Percentiles rank a stretch among this genome's conserved stretches.
Conservation (phyloP, 2,329 filamentous ascomycete genomes). For the Coccinonectria pachysandricola region DNA sequence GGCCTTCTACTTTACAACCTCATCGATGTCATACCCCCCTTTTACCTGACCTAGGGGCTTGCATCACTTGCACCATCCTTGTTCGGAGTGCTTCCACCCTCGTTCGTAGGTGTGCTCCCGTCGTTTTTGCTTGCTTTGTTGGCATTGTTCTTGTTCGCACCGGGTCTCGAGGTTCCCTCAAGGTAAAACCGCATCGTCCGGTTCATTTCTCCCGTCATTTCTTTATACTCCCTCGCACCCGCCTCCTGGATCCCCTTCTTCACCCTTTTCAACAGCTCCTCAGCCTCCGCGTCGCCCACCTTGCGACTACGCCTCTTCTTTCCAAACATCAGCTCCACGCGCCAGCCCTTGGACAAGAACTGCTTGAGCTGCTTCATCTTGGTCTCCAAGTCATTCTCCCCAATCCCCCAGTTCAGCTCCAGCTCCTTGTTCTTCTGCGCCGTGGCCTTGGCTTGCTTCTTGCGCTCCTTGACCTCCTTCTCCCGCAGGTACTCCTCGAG, state of each 20-base stretch:
- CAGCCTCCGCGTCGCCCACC: constrained; percentile 50
- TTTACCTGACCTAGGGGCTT: neutral
- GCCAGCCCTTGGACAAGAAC: constrained; percentile 65
- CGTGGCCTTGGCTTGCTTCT: constrained; percentile 31
- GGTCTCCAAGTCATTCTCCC: constrained; percentile 61
- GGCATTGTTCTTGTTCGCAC: no score
- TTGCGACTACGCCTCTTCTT: constrained; percentile 51
- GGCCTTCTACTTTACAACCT: no score
- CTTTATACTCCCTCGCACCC: constrained; percentile 34
- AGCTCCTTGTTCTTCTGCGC: constrained; percentile 55
- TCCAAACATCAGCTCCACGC: constrained; percentile 65
- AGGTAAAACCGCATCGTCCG: constrained; percentile 33
- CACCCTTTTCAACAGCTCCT: constrained; percentile 40
- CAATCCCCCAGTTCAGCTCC: constrained; percentile 88
- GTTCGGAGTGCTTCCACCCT: no score
- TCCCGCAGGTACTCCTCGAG: constrained; percentile 34
- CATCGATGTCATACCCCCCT: neutral
- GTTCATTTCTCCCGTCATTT: constrained; percentile 34
- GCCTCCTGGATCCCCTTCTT: constrained; percentile 23
- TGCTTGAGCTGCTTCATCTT: constrained; percentile 54
- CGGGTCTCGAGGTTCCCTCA: constrained; percentile 26
- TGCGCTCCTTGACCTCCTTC: constrained; percentile 32
- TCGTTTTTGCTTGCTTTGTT: no score
- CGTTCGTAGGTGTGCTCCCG: no score
- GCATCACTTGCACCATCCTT: no score